Evolutionary conservation across 768 basidiomycete genomes (phyloP).

Genomic region (Sporobolomyces phaffii): DNA sequence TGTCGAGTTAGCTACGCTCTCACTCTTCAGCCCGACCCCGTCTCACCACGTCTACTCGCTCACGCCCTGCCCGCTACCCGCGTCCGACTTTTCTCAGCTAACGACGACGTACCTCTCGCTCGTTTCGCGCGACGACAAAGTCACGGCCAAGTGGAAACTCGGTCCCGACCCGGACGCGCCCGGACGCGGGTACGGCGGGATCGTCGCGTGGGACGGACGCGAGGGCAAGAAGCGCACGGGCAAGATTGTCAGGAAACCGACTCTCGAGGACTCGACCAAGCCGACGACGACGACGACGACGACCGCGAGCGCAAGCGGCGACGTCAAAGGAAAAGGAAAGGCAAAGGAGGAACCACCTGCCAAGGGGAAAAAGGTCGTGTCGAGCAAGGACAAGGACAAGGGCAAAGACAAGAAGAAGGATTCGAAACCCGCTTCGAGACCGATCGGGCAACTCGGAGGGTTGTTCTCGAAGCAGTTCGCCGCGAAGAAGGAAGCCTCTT

Average conservation of each 20-base stretch:
- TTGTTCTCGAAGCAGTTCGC: conserved; percentile 1
- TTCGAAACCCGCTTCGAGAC: not conserved
- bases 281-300: not conserved
- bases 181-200: conserved; percentile 6
- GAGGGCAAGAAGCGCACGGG: not conserved
- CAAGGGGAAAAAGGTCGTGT: conserved; percentile 12
- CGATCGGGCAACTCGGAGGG: conserved; percentile 22
- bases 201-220: not conserved
- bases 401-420: not conserved
- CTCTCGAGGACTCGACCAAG: not conserved
- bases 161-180: not conserved
- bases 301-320: not conserved
- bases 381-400: not conserved
- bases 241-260: not conserved
- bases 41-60: conserved; percentile 23
- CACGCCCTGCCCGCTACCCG: not conserved
- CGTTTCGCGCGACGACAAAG: not conserved
- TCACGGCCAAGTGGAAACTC: conserved; percentile 10
- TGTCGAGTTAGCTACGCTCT: not conserved
- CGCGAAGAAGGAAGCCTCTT: conserved; percentile 5
- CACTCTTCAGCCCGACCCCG: conserved; percentile 15
- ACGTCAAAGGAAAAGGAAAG: conserved; percentile 2
- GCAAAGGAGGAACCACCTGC: not conserved
- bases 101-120: conserved; percentile 15
- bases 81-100: conserved; percentile 2